These are phyloP conservation scores for Hyphopichia burtonii DNA, from an alignment of 1,139 yeast genomes.

Conservation along the genomic window DNA sequence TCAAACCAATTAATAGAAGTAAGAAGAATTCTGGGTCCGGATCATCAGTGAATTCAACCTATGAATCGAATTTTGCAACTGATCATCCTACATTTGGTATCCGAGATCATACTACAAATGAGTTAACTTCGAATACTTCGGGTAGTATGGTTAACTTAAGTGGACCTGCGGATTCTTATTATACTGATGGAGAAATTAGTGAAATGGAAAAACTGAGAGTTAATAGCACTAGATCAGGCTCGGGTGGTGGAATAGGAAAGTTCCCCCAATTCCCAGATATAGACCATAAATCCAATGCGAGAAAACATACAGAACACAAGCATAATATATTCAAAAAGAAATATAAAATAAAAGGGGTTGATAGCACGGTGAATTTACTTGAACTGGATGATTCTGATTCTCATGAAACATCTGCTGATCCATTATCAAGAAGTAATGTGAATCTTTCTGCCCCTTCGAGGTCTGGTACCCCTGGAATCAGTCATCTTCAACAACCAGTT, in stretches of 20 bases:
- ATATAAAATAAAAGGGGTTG: slow-evolving; percentile 16
- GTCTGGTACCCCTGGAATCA: slow-evolving; percentile 13
- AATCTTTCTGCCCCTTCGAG: slow-evolving; percentile 8
- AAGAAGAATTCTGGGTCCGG: not conserved
- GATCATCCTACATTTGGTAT: not conserved
- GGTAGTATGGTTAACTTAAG: not conserved
- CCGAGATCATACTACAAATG: not conserved
- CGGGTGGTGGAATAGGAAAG: slow-evolving; percentile 5
- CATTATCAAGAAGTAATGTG: not conserved
- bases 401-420: slow-evolving; percentile 5
- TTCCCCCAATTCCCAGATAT: slow-evolving; percentile 31
- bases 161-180: not conserved
- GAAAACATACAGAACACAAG: slow-evolving; percentile 5
- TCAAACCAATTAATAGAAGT: not conserved
- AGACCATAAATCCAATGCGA: slow-evolving; percentile 10
- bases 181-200: slow-evolving; percentile 7
- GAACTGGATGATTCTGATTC: slow-evolving; percentile 15
- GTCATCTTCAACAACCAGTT: slow-evolving; percentile 28
- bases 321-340: slow-evolving; percentile 14
- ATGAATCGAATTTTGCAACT: not conserved
- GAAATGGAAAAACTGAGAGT: not conserved
- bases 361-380: slow-evolving; percentile 13
- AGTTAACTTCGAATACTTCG: not conserved
- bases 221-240: not conserved
- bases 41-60: too few species aligned